Percentiles rank a stretch among this genome's conserved stretches.
These are phyloP conservation scores for Eimeria brunetti DNA, from an alignment of 169 alveolate genomes.

Conservation along the genomic window DNA sequence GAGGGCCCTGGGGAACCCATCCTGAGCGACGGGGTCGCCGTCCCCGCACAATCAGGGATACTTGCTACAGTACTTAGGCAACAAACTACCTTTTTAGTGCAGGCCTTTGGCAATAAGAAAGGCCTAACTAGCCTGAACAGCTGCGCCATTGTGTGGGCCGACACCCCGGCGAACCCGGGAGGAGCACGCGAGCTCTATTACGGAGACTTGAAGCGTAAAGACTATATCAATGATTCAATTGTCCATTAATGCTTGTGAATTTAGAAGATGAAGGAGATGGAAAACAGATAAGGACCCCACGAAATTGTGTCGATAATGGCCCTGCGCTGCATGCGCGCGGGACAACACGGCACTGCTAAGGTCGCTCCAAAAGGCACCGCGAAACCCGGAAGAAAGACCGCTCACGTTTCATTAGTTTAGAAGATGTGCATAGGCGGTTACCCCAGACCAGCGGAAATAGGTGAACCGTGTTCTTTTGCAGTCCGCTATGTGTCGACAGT, in stretches of 20 bases:
- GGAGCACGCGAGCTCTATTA: neutral
- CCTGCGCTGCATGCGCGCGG: conserved; percentile 19
- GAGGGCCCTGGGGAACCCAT: neutral
- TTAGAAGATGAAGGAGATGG: neutral
- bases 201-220: neutral
- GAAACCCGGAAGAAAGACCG: neutral
- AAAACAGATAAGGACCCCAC: neutral
- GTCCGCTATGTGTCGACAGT: neutral
- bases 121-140: conserved; percentile 13
- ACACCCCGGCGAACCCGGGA: neutral
- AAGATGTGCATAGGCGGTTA: neutral
- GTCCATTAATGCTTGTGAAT: neutral
- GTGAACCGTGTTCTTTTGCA: neutral
- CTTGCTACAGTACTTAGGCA: conserved; percentile 17
- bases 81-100: neutral
- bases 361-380: neutral
- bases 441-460: neutral
- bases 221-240: neutral
- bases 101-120: conserved; percentile 17
- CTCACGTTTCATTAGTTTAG: neutral
- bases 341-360: neutral
- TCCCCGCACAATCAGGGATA: neutral
- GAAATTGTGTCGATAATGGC: neutral
- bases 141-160: conserved; percentile 8
- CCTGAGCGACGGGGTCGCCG: neutral